phyloP scores from a whole-genome alignment of 2,329 filamentous ascomycete genomes.

The Phialocephala sp. region DNA sequence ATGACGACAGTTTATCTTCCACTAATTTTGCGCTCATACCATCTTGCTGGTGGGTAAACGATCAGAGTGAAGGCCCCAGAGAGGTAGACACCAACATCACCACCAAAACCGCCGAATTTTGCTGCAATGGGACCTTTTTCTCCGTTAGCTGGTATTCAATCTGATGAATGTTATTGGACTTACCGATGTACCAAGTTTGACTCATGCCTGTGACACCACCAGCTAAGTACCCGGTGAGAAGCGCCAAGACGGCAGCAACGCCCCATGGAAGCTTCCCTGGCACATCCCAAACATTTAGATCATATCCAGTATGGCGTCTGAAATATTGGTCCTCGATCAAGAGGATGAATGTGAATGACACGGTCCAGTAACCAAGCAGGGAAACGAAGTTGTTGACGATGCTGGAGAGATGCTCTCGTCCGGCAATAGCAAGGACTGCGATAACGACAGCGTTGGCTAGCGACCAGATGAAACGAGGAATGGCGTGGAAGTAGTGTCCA shows the following conservation, averaged over 20 bases:
- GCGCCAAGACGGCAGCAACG: constrained; percentile 37
- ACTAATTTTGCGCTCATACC: constrained; percentile 39
- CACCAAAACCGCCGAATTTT: constrained; percentile 39
- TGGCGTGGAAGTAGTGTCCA: constrained; percentile 41
- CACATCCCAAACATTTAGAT: constrained; percentile 39
- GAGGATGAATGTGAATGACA: constrained; percentile 41
- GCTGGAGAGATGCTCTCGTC: constrained; percentile 35
- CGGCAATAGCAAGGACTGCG: constrained; percentile 39
- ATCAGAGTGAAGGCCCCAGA: constrained; percentile 37
- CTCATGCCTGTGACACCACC: constrained; percentile 42
- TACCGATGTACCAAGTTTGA: constrained; percentile 42
- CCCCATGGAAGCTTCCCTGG: constrained; percentile 39
- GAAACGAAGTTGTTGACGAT: constrained; percentile 42
- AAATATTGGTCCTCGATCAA: constrained; percentile 40
- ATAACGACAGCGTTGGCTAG: constrained; percentile 40
- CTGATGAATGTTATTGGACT: background rate
- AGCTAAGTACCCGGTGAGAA: constrained; percentile 39
- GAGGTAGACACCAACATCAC: constrained; percentile 41
- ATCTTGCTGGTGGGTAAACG: constrained; percentile 38
- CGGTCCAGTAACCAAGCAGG: constrained; percentile 42
- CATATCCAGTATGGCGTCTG: constrained; percentile 37
- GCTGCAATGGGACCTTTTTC: constrained; percentile 37
- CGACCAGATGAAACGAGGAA: constrained; percentile 44
- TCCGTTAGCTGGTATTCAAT: constrained; percentile 11
- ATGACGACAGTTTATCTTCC: constrained; percentile 9